These are phyloP conservation scores for Trypanosoma scelopori DNA, from an alignment of 208 protist genomes.

Conservation along the genomic window DNA sequence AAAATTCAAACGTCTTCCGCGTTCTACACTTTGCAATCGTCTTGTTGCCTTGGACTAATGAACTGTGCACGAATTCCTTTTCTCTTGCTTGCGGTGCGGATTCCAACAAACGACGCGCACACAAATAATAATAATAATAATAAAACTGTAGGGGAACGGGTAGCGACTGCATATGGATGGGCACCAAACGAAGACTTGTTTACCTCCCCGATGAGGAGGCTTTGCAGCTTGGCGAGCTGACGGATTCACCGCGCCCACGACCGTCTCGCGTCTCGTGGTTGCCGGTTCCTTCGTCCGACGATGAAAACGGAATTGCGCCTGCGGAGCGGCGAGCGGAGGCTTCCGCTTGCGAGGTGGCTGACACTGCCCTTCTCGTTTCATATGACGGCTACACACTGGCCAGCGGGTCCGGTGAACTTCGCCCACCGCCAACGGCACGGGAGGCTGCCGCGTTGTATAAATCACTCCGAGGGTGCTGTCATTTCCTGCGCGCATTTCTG, in stretches of 20 bases:
- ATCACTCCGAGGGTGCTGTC: conserved; percentile 44
- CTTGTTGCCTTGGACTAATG: no score
- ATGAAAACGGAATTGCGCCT: neutral
- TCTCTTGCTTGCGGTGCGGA: conserved; percentile 4
- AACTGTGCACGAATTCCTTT: neutral
- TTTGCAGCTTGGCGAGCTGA: conserved; percentile 43
- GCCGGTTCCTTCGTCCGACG: conserved; percentile 40
- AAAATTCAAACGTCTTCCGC: no score
- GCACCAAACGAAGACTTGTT: conserved; percentile 58
- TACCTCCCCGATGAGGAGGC: conserved; percentile 77
- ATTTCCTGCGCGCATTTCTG: conserved; percentile 29
- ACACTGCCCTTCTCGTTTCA: conserved; percentile 56
- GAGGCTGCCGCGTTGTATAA: conserved; percentile 40
- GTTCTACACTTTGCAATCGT: no score
- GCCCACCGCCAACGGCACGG: conserved; percentile 37
- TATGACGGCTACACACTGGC: conserved; percentile 66
- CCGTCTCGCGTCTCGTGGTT: conserved; percentile 44
- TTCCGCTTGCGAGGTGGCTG: conserved; percentile 8
- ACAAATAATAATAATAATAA: neutral
- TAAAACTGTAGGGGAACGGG: neutral
- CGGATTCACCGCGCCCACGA: conserved; percentile 47
- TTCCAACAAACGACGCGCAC: neutral
- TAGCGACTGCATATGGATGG: conserved; percentile 31
- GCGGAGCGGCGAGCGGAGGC: neutral
- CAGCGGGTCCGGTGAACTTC: conserved; percentile 54